Evolutionary conservation across 1,139 yeast species (phyloP).

Genomic region (Geotrichum klebahnii): DNA sequence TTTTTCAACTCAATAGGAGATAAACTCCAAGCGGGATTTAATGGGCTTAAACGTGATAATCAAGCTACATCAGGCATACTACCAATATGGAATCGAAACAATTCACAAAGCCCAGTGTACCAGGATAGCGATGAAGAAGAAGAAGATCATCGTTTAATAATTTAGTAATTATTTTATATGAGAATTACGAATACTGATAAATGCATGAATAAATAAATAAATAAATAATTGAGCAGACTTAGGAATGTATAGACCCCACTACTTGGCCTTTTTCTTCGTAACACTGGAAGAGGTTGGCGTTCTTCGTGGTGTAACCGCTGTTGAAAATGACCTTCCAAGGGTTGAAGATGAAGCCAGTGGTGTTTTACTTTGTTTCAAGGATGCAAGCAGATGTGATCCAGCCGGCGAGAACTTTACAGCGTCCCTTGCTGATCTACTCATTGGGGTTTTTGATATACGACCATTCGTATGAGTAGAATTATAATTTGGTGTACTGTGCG

Average conservation of each 20-base stretch:
- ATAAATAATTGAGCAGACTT: neutral
- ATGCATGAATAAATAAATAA: constrained; percentile 2
- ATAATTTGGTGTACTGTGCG: neutral
- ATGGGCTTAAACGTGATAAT: neutral
- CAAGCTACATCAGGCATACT: neutral
- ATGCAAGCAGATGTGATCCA: constrained; percentile 23
- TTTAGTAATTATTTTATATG: constrained; percentile 10
- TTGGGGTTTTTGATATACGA: neutral
- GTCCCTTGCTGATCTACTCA: neutral
- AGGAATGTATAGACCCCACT: too few species aligned
- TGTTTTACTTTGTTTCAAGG: constrained; percentile 11
- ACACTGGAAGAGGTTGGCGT: too few species aligned
- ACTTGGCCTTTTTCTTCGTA: neutral
- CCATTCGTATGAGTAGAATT: neutral
- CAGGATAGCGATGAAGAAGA: constrained; percentile 24
- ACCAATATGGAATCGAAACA: constrained; percentile 25
- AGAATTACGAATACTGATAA: constrained; percentile 1
- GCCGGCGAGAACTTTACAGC: constrained; percentile 24
- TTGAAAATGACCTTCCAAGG: neutral
- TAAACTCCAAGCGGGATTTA: constrained; percentile 8
- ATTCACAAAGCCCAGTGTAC: constrained; percentile 15
- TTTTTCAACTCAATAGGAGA: constrained; percentile 19
- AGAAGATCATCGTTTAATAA: constrained; percentile 19
- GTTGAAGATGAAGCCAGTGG: neutral
- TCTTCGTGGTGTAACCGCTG: too few species aligned